Base-by-base conservation (phyloP, 1,284 basidiomycete species). In the Rugosomyces carneus region DNA sequence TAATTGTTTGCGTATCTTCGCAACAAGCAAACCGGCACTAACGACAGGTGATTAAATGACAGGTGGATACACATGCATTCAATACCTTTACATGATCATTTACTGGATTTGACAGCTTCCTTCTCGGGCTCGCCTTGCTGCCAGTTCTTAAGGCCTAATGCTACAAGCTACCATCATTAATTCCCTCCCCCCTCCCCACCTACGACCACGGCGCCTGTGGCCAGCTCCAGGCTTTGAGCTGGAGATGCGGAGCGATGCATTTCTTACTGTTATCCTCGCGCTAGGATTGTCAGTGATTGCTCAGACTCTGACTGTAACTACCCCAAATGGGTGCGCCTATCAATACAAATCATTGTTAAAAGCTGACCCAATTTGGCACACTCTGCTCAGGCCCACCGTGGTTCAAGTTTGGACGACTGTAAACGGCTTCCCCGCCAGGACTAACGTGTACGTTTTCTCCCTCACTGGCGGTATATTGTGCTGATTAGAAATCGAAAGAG, bases 211-310 rank as follows among this genome's bases (percentile, higher is more conserved):
- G 39, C 35, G 37, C 32, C 21, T 34, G 29, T 31, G 26, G 19
- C 37, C 31, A 48, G 41, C 40, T 49, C 42, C 45, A 42, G 34
- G 31, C 20, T 10, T 40, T n/a, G 43, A 45, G 39, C 29, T 42
- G 42, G 40, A 37, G 40, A 49, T 49, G 47, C 38, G 45, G 40
- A 47, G 38, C 35, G 18, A 37, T 37, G 45, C 15, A 34, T 37
- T 24, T 11, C 20, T 35, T 18, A n/a, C 40, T 4, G 11, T 44
- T 11, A 18, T 46, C 31, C 19, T 18, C 29, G 29, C 24, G 1
- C 34, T 40, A 15, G 36, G 8, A 42, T 23, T 29, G 20, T 37
- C 34, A 13, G 32, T 43, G 31, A 21, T 32, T 10, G 44, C 51
- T 38, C 45, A 50, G 39, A 49, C 48, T 23, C 13, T 48, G 21